A percentile compares a stretch with the other conserved stretches of the same genome.
Conservation (phyloP, 2,329 filamentous ascomycete species). For the Alternaria sp. region DNA sequence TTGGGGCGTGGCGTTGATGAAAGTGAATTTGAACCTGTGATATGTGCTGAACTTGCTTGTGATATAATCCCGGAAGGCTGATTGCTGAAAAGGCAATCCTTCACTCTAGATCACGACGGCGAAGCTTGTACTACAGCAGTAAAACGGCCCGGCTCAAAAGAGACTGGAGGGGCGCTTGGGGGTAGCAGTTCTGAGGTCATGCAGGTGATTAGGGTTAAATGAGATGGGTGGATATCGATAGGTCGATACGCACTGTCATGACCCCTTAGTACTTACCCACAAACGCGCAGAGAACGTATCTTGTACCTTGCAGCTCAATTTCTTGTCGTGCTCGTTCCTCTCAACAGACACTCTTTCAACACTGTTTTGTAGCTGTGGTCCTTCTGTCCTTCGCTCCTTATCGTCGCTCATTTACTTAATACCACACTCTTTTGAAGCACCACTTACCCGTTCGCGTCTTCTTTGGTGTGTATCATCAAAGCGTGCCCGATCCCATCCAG, state of each 20-base stretch:
- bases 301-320: constrained; percentile 36
- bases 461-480: constrained; percentile 27
- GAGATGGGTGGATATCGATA: constrained; percentile 47
- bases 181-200: constrained; percentile 39
- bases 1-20: constrained; percentile 19
- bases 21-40: constrained; percentile 18
- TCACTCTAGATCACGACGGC: not conserved
- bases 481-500: constrained; percentile 15
- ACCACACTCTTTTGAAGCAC: constrained; percentile 36
- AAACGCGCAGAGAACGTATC: constrained; percentile 39
- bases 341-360: constrained; percentile 26
- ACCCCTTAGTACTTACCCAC: constrained; percentile 29
- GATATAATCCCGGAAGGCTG: constrained; percentile 9
- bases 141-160: constrained; percentile 37
- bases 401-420: constrained; percentile 29
- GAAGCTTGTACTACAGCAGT: constrained; percentile 30
- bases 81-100: not conserved
- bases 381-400: constrained; percentile 40
- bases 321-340: constrained; percentile 30
- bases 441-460: constrained; percentile 22
- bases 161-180: constrained; percentile 34
- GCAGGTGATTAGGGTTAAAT: constrained; percentile 42
- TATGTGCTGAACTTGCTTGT: constrained; percentile 23
- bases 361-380: constrained; percentile 35
- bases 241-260: constrained; percentile 30